Percentiles rank a stretch among this genome's conserved stretches.
phyloP scores from a whole-genome alignment of 129 eudicot species.

The Pseudognaphalium luteoalbum region DNA sequence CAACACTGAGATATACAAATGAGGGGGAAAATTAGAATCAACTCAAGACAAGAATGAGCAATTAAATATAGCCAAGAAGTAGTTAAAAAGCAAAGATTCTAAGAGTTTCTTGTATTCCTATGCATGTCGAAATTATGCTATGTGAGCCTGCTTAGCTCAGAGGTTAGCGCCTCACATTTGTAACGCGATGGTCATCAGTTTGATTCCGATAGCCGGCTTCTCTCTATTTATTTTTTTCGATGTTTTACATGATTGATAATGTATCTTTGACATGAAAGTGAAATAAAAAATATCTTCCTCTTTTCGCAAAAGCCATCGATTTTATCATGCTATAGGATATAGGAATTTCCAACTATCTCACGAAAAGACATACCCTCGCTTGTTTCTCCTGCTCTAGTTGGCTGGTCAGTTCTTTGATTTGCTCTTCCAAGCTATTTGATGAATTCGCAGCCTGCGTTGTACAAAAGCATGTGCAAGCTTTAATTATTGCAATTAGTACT shows the following conservation, averaged over 20 bases:
- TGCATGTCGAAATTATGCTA: neutral
- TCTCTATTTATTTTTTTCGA: too few species aligned
- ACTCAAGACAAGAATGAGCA: constrained; percentile 2
- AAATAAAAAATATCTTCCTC: too few species aligned
- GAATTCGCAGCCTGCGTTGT: constrained; percentile 69
- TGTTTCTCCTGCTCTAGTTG: constrained; percentile 76
- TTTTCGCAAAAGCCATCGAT: too few species aligned
- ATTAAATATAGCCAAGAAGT: neutral
- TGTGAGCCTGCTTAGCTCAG: constrained; percentile 26
- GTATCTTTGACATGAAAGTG: too few species aligned
- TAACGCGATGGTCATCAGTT: constrained; percentile 32
- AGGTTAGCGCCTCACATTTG: constrained; percentile 36
- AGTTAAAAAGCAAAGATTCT: too few species aligned
- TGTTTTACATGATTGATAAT: too few species aligned
- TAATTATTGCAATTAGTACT: neutral
- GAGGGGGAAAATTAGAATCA: neutral
- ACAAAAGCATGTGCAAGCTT: constrained; percentile 11
- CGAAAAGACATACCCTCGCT: constrained; percentile 48
- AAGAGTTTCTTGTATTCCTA: too few species aligned
- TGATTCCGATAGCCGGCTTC: constrained; percentile 4
- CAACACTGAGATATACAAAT: neutral
- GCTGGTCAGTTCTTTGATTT: constrained; percentile 71
- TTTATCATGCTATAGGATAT: too few species aligned
- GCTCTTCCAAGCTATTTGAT: constrained; percentile 55
- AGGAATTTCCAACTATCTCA: too few species aligned